Base-by-base conservation (phyloP, 2,329 filamentous ascomycete species). In the Exophiala lecanii-corni region DNA sequence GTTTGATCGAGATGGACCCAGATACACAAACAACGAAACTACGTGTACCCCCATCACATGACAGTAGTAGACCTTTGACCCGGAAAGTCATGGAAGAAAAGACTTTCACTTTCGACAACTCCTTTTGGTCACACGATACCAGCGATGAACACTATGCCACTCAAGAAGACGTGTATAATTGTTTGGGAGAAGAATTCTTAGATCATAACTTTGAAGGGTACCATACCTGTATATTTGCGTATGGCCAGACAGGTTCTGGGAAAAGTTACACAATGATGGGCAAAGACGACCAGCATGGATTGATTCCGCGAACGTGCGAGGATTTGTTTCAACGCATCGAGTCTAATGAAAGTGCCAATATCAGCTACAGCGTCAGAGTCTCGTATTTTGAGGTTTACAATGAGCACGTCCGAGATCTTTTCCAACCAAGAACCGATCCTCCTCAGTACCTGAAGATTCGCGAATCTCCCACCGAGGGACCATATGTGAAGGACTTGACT, bases 301-400 rank as follows among this genome's bases (percentile, higher is more conserved):
- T 98, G 42, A 98, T 98, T 53, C 92, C 92, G 5, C 79, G 89
- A 38, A 98, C 92, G 7, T 98, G 92, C 65, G 84, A 95, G 64
- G 92, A 96, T 65, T 75, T 98, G 38, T 98, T 98, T 62, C 82
- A 95, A 69, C 81, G 92, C 42, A 96, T 98, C 62, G 84, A 91
- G 53, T 78, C 81, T 32, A 82, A 86, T 54, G 84, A 94, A 59
- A 85, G 85, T 34, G 85, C 89, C 41, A 94, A 92, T 65, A 88
- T 95, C 62, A 94, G 87, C 55, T 98, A 96, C 74, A 92, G 91
- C 58, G 92, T 98, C 53, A 85, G 92, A 51, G 92, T 97, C 19
- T 96, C 89, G 3, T 98, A 98, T 70, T 97, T 98, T 60, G 92
- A 98, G 64, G 92, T 98, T 49, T 98, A 98, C 76, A 98, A 98